Percentiles rank a stretch among this genome's conserved stretches.
phyloP scores from a whole-genome alignment of 805 yeast genomes.

The Wickerhamiella lipophila region DNA sequence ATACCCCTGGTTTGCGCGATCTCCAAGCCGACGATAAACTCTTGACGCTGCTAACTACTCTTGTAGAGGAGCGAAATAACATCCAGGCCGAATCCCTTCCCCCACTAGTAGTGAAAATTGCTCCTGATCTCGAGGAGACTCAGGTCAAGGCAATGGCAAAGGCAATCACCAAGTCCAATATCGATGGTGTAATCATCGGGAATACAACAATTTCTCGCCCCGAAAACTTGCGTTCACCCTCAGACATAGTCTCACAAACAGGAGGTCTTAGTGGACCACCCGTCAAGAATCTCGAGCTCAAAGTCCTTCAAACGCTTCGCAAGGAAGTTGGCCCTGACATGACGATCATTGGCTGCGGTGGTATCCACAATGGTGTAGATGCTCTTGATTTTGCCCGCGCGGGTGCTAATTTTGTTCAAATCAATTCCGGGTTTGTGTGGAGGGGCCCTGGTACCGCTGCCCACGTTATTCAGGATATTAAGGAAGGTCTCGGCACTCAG shows the following conservation, averaged over 20 bases:
- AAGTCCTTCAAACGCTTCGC: conserved; percentile 58
- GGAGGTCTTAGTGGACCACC: conserved; percentile 96
- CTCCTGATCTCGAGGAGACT: conserved; percentile 77
- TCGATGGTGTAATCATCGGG: conserved; percentile 86
- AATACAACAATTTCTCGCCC: conserved; percentile 90
- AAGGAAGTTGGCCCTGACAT: conserved; percentile 63
- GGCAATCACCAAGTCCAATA: conserved; percentile 59
- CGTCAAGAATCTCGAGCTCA: conserved; percentile 61
- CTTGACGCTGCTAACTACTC: conserved; percentile 50
- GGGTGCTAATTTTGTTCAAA: conserved; percentile 80
- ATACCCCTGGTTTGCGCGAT: conserved; percentile 87
- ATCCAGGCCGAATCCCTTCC: conserved; percentile 43
- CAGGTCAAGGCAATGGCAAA: conserved; percentile 74
- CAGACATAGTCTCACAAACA: conserved; percentile 39
- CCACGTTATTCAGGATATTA: conserved; percentile 46
- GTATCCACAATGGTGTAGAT: conserved; percentile 75
- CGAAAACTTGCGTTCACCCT: conserved; percentile 38
- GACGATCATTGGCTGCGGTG: conserved; percentile 88
- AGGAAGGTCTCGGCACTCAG: conserved; percentile 58
- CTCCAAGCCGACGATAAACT: conserved; percentile 69
- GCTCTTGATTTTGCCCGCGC: conserved; percentile 86
- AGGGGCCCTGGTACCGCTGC: conserved; percentile 78
- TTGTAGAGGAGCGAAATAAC: conserved; percentile 54
- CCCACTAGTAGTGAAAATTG: conserved; percentile 79
- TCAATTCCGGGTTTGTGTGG: conserved; percentile 85